A percentile compares a stretch with the other conserved stretches of the same genome.
phyloP scores from a whole-genome alignment of 768 basidiomycete genomes.

The Brasilioporus rufonigricans region DNA sequence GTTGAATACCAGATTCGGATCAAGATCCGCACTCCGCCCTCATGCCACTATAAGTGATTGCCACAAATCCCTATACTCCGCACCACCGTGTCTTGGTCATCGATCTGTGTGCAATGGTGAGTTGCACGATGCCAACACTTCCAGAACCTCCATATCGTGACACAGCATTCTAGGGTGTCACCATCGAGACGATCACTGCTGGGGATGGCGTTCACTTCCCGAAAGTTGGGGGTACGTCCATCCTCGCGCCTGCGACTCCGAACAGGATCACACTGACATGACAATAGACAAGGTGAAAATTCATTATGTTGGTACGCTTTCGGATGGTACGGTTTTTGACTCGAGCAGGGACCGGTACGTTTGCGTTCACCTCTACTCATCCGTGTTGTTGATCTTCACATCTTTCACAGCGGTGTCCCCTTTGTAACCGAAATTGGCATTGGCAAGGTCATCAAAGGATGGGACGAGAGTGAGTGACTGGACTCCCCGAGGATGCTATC shows the following conservation, averaged over 20 bases:
- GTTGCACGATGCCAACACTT: conserved; percentile 6
- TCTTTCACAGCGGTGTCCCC: conserved; percentile 45
- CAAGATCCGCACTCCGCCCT: conserved; percentile 72
- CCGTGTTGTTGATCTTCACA: conserved; percentile 4
- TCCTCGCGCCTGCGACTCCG: conserved; percentile 9
- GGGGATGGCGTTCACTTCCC: conserved; percentile 71
- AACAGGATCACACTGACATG: conserved; percentile 25
- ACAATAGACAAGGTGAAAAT: conserved; percentile 64
- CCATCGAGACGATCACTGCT: conserved; percentile 50
- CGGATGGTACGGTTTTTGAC: conserved; percentile 66
- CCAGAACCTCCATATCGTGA: neutral
- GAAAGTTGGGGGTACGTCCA: conserved; percentile 60
- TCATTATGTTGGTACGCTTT: conserved; percentile 76
- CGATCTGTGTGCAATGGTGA: conserved; percentile 34
- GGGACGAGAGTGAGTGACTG: conserved; percentile 74
- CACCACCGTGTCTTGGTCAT: conserved; percentile 27
- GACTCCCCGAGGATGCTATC: neutral
- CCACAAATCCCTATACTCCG: conserved; percentile 22
- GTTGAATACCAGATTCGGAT: conserved; percentile 50
- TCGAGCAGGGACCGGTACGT: conserved; percentile 71
- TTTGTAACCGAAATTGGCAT: conserved; percentile 74
- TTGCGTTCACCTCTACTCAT: conserved; percentile 2
- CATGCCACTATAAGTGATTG: conserved; percentile 42
- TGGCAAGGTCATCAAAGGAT: conserved; percentile 84
- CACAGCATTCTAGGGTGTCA: conserved; percentile 57